Base-by-base conservation (phyloP, 1,284 basidiomycete species). In the Tausonia pullulans region DNA sequence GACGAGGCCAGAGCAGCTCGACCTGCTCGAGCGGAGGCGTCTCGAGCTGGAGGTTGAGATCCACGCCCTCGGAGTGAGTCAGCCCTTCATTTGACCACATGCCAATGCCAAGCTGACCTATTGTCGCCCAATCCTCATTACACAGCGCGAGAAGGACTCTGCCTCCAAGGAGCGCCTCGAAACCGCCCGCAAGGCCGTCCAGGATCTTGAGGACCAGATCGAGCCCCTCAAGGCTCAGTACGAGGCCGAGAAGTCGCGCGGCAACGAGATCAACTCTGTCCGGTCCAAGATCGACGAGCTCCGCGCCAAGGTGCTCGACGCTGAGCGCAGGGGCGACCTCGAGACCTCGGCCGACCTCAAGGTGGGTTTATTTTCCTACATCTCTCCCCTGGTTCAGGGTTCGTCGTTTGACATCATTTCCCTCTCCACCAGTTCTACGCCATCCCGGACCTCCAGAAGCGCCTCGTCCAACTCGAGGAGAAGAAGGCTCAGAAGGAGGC, bases 31-130 rank as follows among this genome's bases (percentile, higher is more conserved):
- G 74, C 85, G 93, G 46, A 83, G 83, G 66, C 93, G 92, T 75
- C 84, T 98, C 54, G 90, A 96, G 72, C 82, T 98, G 58, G 90
- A 98, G 74, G 88, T 98, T 50, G 95, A 97, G 74, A 88, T 97
- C 44, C 93, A 97, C 73, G 96, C 95, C 7, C 80, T 98, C 60
- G 88, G 97, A 68, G 68, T 73, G 61, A 50, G 69, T 69, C 27
- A 58, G 52, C 44, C n/a, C 5, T 45, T 49, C 48, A 50, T 16
- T 62, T 58, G 41, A 10, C 10, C 2, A 16, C 53, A 2, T 9
- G 39, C 10, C 53, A 16, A 41, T 45, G 43, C 39, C 16, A 52
- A 56, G 58, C 58, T 58, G 53, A 48, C 48, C 40, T 51, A 40
- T 27, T n/a, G 53, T 8, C 39, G 4, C 60, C 7, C 27, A 48